Evolutionary conservation across 2,329 filamentous ascomycete genomes (phyloP).

Genomic region (Aspergillus sp.): DNA sequence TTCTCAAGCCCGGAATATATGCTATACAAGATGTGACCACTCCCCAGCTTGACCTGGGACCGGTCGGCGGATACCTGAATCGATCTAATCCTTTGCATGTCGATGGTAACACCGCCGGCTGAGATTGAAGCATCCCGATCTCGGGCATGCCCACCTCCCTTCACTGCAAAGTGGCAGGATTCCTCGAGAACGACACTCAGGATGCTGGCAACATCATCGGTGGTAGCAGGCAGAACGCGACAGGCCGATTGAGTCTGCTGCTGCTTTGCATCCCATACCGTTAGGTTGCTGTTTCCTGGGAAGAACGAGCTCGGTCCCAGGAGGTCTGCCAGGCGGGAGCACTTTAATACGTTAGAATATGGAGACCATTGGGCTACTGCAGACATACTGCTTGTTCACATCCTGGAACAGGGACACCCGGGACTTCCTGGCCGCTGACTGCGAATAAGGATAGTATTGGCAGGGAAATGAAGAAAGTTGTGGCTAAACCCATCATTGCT

Average conservation of each 20-base stretch:
- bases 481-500: not conserved
- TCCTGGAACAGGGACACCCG: not conserved
- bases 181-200: not conserved
- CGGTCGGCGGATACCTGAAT: not conserved
- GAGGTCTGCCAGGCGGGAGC: not conserved
- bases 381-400: not conserved
- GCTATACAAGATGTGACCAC: not conserved
- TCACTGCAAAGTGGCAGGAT: constrained; percentile 42
- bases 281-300: constrained; percentile 1
- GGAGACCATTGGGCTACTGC: not conserved
- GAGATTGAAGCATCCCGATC: constrained; percentile 49
- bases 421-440: too few relatives aligned
- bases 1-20: not conserved
- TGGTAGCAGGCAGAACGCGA: not conserved
- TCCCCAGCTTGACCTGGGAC: not conserved
- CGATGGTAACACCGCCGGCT: constrained; percentile 25
- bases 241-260: constrained; percentile 2
- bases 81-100: constrained; percentile 6
- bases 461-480: constrained; percentile 11
- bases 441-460: too few relatives aligned
- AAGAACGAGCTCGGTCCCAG: not conserved
- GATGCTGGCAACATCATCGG: not conserved
- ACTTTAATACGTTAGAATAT: not conserved
- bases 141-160: constrained; percentile 52
- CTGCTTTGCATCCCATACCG: constrained; percentile 5